Base-by-base conservation (phyloP, 140 eudicot genomes). In the Erigeron philadelphicus region DNA sequence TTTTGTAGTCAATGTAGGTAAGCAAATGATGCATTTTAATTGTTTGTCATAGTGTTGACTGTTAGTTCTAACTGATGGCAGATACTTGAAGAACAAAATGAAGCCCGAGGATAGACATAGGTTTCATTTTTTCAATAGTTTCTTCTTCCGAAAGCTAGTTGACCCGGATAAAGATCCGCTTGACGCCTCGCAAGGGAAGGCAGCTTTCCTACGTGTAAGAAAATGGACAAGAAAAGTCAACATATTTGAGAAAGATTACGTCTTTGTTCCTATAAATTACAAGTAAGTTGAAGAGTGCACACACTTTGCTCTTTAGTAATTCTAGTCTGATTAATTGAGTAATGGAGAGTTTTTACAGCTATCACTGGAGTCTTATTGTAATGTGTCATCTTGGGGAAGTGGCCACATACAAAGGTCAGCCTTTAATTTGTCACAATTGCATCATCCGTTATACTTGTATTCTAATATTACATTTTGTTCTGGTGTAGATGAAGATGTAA, bases 181-280 rank as follows among this genome's bases (percentile, higher is more conserved):
- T 52, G 76, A 93, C 42, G 84, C 89, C 66, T 81, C 76, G 65
- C 84, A 89, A 66, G 95, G 93, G 84, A 84, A 81, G 69, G 95
- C 87, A 68, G 98, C 96, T 67, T 93, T 84, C 75, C 93, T 77
- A 63, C 98, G 98, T 81, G 98, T 93, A 64, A 89, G 84, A 42
- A 89, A 89, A 77, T 93, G 98, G 98, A 93, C 98, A 38, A 83
- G 93, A 74, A 93, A 93, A 84, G 84, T 93, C 71, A 82, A 93
- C 75, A 71, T 93, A 19, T 90, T 93, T 78, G 93, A 87, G 23
- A 89, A 89, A 84, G 98, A 93, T 75, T 93, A 75, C 62, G 74
- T 93, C 44, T 86, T 93, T 66, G 85, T 93, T 78, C 98, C 98
- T 66, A 93, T 93, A 23, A 93, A 93, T 72, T 89, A 79, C 81